Percentiles rank a stretch among this genome's conserved stretches.
These are phyloP conservation scores for Alternaria atra DNA, from an alignment of 2,329 filamentous ascomycete genomes.

Conservation along the genomic window DNA sequence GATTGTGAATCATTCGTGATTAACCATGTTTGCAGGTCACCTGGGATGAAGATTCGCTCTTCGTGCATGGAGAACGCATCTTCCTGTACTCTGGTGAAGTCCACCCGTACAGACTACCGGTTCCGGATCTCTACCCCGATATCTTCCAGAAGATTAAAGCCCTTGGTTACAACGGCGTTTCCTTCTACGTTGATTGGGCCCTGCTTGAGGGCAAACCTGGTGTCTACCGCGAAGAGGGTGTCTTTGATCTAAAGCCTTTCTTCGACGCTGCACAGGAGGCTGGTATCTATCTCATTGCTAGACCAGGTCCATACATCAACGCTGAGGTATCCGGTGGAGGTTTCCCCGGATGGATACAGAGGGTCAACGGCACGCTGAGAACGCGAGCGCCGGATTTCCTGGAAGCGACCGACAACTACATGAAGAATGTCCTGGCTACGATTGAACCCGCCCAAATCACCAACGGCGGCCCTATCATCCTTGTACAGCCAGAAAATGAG, in stretches of 20 bases:
- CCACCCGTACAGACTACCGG: constrained; percentile 73
- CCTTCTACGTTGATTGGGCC: constrained; percentile 83
- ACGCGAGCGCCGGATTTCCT: constrained; percentile 70
- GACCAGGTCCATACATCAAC: constrained; percentile 78
- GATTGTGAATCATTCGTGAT: background rate
- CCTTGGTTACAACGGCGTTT: constrained; percentile 80
- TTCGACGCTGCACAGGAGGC: constrained; percentile 77
- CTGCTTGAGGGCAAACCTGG: constrained; percentile 77
- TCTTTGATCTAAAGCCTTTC: constrained; percentile 77
- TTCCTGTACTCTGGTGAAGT: constrained; percentile 79
- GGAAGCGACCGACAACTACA: constrained; percentile 73
- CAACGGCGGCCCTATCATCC: constrained; percentile 80
- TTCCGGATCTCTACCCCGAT: constrained; percentile 72
- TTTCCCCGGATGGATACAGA: constrained; percentile 81
- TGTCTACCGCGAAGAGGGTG: constrained; percentile 72
- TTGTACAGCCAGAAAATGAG: constrained; percentile 85
- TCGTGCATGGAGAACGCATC: constrained; percentile 73
- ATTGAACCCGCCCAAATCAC: constrained; percentile 83
- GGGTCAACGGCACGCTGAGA: constrained; percentile 70
- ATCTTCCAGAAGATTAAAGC: constrained; percentile 85
- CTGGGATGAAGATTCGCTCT: constrained; percentile 77
- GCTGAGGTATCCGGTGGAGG: constrained; percentile 80
- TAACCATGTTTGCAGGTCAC: constrained; percentile 58
- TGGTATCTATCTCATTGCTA: constrained; percentile 78
- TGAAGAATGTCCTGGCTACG: constrained; percentile 67